Base-by-base conservation (phyloP, 2,329 filamentous ascomycete genomes). In the Microsporum ferrugineum region DNA sequence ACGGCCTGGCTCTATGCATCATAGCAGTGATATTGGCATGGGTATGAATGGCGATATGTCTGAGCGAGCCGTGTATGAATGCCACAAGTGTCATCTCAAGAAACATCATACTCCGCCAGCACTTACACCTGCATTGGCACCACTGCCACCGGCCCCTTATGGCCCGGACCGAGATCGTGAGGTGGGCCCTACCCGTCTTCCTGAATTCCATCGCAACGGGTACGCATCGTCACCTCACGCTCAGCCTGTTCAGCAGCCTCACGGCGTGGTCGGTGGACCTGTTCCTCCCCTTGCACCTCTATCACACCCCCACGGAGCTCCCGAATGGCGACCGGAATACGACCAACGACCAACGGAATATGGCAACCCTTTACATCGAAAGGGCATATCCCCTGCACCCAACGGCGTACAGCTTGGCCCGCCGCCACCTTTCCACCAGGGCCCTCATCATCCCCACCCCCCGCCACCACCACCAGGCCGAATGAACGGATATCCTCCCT, bases 81-180 rank as follows among this genome's bases (percentile, higher is more conserved):
- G 88, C 68, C 88, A 91, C 73, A 88, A 89, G 71, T 91, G 88
- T 64, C 79, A 82, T 66, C 70, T 77, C 65, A 80, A 75, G 34
- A 80, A 80, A 61, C 78, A 62, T 55, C 63, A 58, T 63, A 64
- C 66, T 17, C 65, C 70, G 2, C 64, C 71, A 8, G 17, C 43
- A 7, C 43, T 47, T 2, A 47, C 43, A 1, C 43, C 67, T 68
- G 58, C 68, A 23, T 70, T 70, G 29, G 72, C 72, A 39, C 70
- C 71, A 7, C 73, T 73, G 6, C 47, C 47, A 12, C 47, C 47
- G 33, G 47, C 33, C 23, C 29, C 47, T 14, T 53, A 31, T 34
- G 47, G 47, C 27, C 47, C 47, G 5, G 47, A 53, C 29, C 64
- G 67, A 23, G 69, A 70, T 55, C 71, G 71, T 31, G 62, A 61